A percentile compares a stretch with the other conserved stretches of the same genome.
Conservation (phyloP, 2,329 filamentous ascomycete species). For the Talaromyces pinophilus region DNA sequence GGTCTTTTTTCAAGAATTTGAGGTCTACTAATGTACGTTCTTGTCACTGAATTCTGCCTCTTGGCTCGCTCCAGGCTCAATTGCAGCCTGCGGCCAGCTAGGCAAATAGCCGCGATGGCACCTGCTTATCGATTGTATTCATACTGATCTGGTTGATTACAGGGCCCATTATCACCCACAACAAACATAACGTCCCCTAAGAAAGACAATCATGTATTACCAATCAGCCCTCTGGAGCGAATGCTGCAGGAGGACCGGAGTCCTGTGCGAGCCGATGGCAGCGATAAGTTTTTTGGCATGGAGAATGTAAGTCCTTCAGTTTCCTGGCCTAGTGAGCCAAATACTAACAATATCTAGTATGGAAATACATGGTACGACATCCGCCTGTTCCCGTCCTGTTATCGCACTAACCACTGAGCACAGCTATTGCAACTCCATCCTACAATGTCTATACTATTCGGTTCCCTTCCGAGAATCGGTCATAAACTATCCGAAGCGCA, state of each 20-base stretch:
- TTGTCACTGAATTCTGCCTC: background rate
- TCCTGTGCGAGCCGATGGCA: conserved; percentile 79
- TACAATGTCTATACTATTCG: conserved; percentile 96
- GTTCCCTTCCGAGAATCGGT: conserved; percentile 91
- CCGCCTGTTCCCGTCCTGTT: background rate
- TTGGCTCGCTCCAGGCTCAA: background rate
- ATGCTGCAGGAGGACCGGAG: conserved; percentile 81
- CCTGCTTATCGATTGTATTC: background rate
- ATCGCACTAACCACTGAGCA: conserved; percentile 2
- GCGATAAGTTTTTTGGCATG: conserved; percentile 96
- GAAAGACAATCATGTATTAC: conserved; percentile 60
- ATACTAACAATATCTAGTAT: conserved; percentile 62
- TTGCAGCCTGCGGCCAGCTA: background rate
- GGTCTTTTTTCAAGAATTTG: conserved; percentile 44
- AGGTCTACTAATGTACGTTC: conserved; percentile 42
- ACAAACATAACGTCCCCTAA: conserved; percentile 53
- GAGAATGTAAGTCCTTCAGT: conserved; percentile 74
- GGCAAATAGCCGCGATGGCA: background rate
- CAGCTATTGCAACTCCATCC: conserved; percentile 98
- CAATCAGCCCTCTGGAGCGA: conserved; percentile 65
- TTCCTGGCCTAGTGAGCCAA: background rate
- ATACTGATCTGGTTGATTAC: conserved; percentile 14
- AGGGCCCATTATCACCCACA: conserved; percentile 53
- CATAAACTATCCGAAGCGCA: conserved; percentile 79
- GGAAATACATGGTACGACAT: conserved; percentile 88